phyloP scores from a whole-genome alignment of 129 eudicot genomes.

The Saussurea involucrata region DNA sequence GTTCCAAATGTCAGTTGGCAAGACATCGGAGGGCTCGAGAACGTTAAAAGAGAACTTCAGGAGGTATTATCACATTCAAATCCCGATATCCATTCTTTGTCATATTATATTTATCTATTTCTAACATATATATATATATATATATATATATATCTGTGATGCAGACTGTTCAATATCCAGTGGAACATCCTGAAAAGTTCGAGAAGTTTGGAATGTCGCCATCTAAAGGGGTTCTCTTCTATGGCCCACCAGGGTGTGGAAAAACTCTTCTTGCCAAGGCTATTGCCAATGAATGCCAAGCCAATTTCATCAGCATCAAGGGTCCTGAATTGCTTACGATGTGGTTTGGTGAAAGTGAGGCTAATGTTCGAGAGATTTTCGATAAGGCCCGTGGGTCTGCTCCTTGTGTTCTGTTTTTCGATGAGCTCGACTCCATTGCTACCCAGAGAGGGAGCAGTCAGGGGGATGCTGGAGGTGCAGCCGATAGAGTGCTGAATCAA shows the following conservation, averaged over 20 bases:
- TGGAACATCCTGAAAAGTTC: conserved; percentile 97
- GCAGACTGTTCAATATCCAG: conserved; percentile 97
- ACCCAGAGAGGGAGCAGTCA: conserved; percentile 95
- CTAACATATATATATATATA: not conserved
- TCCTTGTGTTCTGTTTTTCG: conserved; percentile 92
- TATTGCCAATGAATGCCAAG: conserved; percentile 95
- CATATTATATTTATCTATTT: not conserved
- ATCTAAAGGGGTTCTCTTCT: conserved; percentile 93
- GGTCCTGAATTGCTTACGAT: conserved; percentile 95
- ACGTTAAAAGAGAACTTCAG: conserved; percentile 91
- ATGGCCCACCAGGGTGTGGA: conserved; percentile 99
- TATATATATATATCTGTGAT: not conserved
- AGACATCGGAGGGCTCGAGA: conserved; percentile 97
- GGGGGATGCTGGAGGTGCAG: conserved; percentile 99
- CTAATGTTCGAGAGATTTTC: conserved; percentile 90
- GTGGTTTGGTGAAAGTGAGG: conserved; percentile 99
- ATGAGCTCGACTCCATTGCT: conserved; percentile 92
- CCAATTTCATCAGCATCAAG: conserved; percentile 85
- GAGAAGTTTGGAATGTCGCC: conserved; percentile 98
- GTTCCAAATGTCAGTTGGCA: conserved; percentile 92
- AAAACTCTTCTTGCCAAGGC: conserved; percentile 95
- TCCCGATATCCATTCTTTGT: not conserved
- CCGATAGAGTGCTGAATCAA: conserved; percentile 89
- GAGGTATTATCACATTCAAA: conserved; percentile 45
- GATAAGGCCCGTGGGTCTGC: conserved; percentile 98